phyloP scores from a whole-genome alignment of 83 land plant species.

The Diphasiastrum complanatum region DNA sequence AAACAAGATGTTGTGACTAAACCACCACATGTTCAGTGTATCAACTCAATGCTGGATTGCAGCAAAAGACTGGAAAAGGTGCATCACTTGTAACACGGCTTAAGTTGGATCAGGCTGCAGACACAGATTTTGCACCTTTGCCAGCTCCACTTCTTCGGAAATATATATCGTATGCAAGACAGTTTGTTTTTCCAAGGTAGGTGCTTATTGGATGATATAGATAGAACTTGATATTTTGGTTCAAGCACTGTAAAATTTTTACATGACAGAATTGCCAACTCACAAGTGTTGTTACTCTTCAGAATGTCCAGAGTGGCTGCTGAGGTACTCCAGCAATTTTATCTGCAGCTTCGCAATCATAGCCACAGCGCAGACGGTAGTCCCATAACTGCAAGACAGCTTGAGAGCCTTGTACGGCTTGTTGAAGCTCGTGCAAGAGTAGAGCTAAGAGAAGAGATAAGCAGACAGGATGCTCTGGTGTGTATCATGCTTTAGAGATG shows the following conservation, averaged over 20 bases:
- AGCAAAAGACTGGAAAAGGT: conserved; percentile 21
- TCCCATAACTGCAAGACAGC: conserved; percentile 91
- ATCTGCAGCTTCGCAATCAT: conserved; percentile 64
- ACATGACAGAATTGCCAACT: neutral
- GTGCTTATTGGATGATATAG: neutral
- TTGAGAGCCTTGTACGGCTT: conserved; percentile 85
- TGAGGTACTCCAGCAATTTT: conserved; percentile 71
- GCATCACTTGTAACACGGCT: conserved; percentile 56
- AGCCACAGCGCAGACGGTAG: conserved; percentile 81
- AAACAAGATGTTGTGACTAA: conserved; percentile 23
- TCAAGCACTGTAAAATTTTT: neutral
- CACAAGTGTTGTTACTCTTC: neutral
- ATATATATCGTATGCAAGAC: conserved; percentile 89
- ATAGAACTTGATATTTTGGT: neutral
- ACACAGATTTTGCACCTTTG: conserved; percentile 64
- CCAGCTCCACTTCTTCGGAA: conserved; percentile 81
- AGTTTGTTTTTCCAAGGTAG: conserved; percentile 78
- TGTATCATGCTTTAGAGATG: neutral
- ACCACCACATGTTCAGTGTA: too few species aligned
- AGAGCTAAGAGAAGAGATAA: conserved; percentile 85
- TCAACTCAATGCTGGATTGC: conserved; percentile 18
- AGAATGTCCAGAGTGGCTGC: conserved; percentile 91
- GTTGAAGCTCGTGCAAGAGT: conserved; percentile 95
- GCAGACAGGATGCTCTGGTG: conserved; percentile 77
- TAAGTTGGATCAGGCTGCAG: conserved; percentile 55